Evolutionary conservation across 306 rosid species (phyloP).

Genomic region (Carpinus viminea): DNA sequence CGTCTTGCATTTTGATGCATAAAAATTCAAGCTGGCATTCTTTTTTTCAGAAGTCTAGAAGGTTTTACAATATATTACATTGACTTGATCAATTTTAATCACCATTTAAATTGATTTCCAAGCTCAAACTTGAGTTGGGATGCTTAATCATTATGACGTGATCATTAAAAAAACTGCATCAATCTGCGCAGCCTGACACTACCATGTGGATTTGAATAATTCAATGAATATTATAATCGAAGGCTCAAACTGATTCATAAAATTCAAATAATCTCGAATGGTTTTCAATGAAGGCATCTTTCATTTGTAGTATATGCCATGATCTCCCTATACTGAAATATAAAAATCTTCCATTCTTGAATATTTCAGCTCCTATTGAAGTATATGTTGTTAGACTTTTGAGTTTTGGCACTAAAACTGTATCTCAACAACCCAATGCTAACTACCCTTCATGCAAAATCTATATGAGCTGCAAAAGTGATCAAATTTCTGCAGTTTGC

Average conservation of each 20-base stretch:
- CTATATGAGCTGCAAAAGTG: background rate
- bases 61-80: background rate
- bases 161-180: background rate
- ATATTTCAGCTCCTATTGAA: background rate
- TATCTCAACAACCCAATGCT: background rate
- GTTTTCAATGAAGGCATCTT: background rate
- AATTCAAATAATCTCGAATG: background rate
- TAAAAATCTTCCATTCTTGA: background rate
- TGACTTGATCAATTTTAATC: background rate
- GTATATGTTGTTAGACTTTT: background rate
- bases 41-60: background rate
- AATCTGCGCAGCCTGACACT: background rate
- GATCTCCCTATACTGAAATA: background rate
- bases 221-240: background rate
- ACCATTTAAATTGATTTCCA: background rate
- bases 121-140: background rate
- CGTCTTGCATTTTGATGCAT: constrained; percentile 16
- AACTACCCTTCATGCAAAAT: background rate
- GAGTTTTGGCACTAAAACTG: background rate
- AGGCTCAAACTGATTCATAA: background rate
- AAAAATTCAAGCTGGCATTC: constrained; percentile 11
- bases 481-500: background rate
- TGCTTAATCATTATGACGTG: background rate
- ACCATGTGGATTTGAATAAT: background rate
- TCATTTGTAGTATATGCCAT: background rate